Conservation (phyloP, 1,284 basidiomycete species). For the Lentinula novae-zelandiae region DNA sequence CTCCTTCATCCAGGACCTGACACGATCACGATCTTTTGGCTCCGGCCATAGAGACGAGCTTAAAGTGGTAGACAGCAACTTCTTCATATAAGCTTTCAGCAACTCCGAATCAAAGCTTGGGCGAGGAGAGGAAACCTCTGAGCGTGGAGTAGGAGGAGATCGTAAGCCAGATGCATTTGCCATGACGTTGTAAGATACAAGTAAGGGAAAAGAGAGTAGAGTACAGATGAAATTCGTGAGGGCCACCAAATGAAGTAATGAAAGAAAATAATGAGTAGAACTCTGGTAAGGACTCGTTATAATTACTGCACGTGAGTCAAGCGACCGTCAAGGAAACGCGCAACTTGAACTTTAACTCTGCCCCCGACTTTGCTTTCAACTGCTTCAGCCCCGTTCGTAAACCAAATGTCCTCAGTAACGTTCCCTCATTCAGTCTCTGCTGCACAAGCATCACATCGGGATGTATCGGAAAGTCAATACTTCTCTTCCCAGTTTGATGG, state of each 20-base stretch:
- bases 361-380: no score
- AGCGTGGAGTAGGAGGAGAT: slow-evolving; percentile 36
- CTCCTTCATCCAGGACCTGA: slow-evolving; percentile 75
- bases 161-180: slow-evolving; percentile 41
- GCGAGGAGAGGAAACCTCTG: slow-evolving; percentile 52
- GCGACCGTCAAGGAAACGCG: background rate
- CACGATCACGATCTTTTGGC: slow-evolving; percentile 60
- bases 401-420: slow-evolving; percentile 44
- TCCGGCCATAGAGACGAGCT: slow-evolving; percentile 64
- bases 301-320: background rate
- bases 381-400: no score
- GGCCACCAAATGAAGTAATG: background rate
- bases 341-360: no score
- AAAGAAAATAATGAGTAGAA: no score
- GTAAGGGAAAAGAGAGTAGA: background rate
- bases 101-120: slow-evolving; percentile 69
- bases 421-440: slow-evolving; percentile 35
- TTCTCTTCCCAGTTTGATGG: slow-evolving; percentile 27
- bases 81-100: slow-evolving; percentile 75
- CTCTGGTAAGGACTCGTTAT: no score
- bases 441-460: slow-evolving; percentile 19
- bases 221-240: background rate
- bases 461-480: slow-evolving; percentile 28
- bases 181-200: slow-evolving; percentile 23
- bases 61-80: slow-evolving; percentile 65